These are phyloP conservation scores for Saccharum officinarum DNA, from an alignment of 176 grass and related monocot genomes.

Conservation along the genomic window DNA sequence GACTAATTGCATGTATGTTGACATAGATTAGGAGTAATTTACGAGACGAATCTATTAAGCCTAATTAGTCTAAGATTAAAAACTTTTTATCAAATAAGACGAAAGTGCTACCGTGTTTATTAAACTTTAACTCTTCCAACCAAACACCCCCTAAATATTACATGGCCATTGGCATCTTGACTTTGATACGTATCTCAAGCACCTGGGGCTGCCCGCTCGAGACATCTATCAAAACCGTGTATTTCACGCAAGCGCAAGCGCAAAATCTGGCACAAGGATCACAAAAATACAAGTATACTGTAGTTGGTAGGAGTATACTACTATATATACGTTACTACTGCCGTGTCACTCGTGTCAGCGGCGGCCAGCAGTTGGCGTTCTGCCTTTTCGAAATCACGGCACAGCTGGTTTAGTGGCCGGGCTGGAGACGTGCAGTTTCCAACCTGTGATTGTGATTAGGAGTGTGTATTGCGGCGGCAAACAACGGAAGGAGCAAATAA, in stretches of 20 bases:
- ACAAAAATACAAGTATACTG: too few relatives aligned
- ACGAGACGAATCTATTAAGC: too few relatives aligned
- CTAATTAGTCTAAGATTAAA: too few relatives aligned
- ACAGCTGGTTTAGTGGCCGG: not conserved
- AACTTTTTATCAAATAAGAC: too few relatives aligned
- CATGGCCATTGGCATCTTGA: too few relatives aligned
- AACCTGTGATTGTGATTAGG: not conserved
- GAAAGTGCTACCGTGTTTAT: too few relatives aligned
- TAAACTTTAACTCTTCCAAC: too few relatives aligned
- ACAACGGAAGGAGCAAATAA: conserved; percentile 4
- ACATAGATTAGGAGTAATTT: too few relatives aligned
- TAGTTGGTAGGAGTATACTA: too few relatives aligned
- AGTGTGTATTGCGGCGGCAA: not conserved
- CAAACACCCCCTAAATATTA: too few relatives aligned
- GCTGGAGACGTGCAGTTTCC: not conserved
- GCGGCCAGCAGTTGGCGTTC: too few relatives aligned
- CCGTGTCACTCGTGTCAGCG: not conserved
- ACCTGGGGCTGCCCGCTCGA: not conserved
- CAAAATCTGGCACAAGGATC: not conserved
- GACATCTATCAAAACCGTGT: not conserved
- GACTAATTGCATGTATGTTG: too few relatives aligned
- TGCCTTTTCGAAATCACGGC: not conserved
- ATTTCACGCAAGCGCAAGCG: not conserved
- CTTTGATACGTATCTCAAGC: not conserved
- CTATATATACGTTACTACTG: not conserved